These are phyloP conservation scores for Globisporangium irregulare DNA, from an alignment of 352 stramenopile genomes.

Conservation along the genomic window DNA sequence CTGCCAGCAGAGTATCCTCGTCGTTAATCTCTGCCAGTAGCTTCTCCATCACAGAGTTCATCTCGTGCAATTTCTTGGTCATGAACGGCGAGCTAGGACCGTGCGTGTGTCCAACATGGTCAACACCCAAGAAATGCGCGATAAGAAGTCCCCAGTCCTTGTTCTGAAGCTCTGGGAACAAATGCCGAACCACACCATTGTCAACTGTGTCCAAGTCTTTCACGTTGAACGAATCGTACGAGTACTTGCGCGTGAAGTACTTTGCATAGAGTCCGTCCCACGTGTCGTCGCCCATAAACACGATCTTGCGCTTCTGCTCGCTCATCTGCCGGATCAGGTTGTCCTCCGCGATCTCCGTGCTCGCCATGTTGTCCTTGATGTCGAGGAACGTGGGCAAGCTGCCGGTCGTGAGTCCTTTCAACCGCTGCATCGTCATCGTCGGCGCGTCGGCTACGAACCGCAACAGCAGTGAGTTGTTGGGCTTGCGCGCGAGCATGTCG, in stretches of 20 bases:
- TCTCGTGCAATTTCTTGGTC: slow-evolving; percentile 93
- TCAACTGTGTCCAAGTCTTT: slow-evolving; percentile 98
- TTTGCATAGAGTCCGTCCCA: slow-evolving; percentile 94
- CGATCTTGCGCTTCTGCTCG: slow-evolving; percentile 52
- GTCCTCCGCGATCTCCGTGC: slow-evolving; percentile 93
- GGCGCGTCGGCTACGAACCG: slow-evolving; percentile 97
- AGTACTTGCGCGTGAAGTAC: slow-evolving; percentile 90
- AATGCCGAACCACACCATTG: slow-evolving; percentile 81
- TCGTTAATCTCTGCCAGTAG: slow-evolving; percentile 71
- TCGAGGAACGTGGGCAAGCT: slow-evolving; percentile 98
- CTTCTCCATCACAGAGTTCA: slow-evolving; percentile 89
- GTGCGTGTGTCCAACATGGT: slow-evolving; percentile 98
- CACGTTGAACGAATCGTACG: slow-evolving; percentile 98
- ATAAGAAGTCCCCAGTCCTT: slow-evolving; percentile 81
- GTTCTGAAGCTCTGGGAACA: slow-evolving; percentile 70
- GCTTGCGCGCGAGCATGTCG: slow-evolving; percentile 45
- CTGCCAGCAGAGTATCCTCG: slow-evolving; percentile 86
- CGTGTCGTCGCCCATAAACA: slow-evolving; percentile 99
- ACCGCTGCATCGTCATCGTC: slow-evolving; percentile 98
- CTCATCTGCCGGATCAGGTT: slow-evolving; percentile 92
- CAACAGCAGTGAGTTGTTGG: slow-evolving; percentile 75
- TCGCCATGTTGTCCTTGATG: slow-evolving; percentile 93
- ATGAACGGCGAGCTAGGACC: slow-evolving; percentile 93
- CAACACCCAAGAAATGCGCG: slow-evolving; percentile 91
- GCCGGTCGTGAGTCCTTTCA: slow-evolving; percentile 97